Percentiles rank a stretch among this genome's conserved stretches.
These are phyloP conservation scores for Pseudonitzschia pungens DNA, from an alignment of 108 stramenopile genomes.

Conservation along the genomic window DNA sequence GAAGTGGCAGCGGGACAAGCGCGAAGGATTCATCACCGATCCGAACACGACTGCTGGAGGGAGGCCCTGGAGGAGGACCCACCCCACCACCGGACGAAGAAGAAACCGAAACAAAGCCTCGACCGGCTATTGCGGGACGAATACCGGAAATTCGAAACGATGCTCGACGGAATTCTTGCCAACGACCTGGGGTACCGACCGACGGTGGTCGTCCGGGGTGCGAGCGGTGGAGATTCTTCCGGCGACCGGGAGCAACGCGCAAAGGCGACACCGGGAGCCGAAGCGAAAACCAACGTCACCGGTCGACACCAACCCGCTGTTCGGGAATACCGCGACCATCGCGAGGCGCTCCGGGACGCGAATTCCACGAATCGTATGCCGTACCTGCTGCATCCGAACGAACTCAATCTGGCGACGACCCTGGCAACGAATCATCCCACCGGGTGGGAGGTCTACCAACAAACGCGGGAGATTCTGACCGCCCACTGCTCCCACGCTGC, in stretches of 20 bases:
- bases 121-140: not conserved
- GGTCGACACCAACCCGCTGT: constrained; percentile 1
- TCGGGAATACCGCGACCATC: constrained; percentile 20
- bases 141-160: constrained; percentile 7
- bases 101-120: not conserved
- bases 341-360: not conserved
- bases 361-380: not conserved
- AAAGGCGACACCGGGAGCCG: too few relatives aligned
- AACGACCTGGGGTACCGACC: constrained; percentile 26
- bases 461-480: not conserved
- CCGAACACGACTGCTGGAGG: constrained; percentile 30
- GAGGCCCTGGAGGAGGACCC: constrained; percentile 25
- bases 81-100: not conserved
- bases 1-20: not conserved
- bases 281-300: too few relatives aligned
- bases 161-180: not conserved
- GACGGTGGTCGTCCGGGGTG: constrained; percentile 29
- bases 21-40: constrained; percentile 12
- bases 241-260: constrained; percentile 4
- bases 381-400: constrained; percentile 12
- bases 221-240: not conserved
- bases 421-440: not conserved
- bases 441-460: constrained; percentile 12
- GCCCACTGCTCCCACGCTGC: not conserved
- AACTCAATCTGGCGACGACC: constrained; percentile 6